Evolutionary conservation across 2,329 filamentous ascomycete species (phyloP).

Genomic region (Fusarium torreyae): DNA sequence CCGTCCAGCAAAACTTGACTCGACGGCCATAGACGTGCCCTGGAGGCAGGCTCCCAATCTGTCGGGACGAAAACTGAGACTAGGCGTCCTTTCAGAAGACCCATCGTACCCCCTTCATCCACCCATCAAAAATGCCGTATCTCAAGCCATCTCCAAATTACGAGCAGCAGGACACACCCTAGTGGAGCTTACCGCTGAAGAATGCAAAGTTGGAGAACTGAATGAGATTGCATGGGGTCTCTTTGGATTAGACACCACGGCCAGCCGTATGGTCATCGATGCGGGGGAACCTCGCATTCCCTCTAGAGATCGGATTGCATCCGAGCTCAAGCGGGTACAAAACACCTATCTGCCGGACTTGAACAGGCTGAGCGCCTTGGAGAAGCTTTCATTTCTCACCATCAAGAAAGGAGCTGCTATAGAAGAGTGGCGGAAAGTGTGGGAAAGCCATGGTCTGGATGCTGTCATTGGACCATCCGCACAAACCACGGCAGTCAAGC

Average conservation of each 20-base stretch:
- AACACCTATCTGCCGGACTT: neutral
- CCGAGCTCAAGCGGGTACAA: neutral
- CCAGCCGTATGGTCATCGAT: neutral
- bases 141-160: constrained; percentile 7
- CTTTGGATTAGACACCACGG: constrained; percentile 6
- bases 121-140: constrained; percentile 11
- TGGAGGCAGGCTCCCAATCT: constrained; percentile 7
- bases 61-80: neutral
- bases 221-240: constrained; percentile 25
- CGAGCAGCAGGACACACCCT: constrained; percentile 17
- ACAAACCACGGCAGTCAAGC: constrained; percentile 65
- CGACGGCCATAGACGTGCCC: constrained; percentile 18
- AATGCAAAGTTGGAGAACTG: constrained; percentile 11
- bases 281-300: constrained; percentile 24
- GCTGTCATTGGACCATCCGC: constrained; percentile 65
- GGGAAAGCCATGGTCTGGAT: constrained; percentile 63
- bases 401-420: constrained; percentile 49
- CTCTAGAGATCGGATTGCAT: neutral
- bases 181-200: constrained; percentile 3
- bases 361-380: constrained; percentile 48
- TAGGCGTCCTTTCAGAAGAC: constrained; percentile 23
- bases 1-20: constrained; percentile 5
- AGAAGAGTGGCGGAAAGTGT: constrained; percentile 59
- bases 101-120: constrained; percentile 23
- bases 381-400: constrained; percentile 51